These are phyloP conservation scores for Cordyceps tenuipes DNA, from an alignment of 2,329 filamentous ascomycete genomes.

Conservation along the genomic window DNA sequence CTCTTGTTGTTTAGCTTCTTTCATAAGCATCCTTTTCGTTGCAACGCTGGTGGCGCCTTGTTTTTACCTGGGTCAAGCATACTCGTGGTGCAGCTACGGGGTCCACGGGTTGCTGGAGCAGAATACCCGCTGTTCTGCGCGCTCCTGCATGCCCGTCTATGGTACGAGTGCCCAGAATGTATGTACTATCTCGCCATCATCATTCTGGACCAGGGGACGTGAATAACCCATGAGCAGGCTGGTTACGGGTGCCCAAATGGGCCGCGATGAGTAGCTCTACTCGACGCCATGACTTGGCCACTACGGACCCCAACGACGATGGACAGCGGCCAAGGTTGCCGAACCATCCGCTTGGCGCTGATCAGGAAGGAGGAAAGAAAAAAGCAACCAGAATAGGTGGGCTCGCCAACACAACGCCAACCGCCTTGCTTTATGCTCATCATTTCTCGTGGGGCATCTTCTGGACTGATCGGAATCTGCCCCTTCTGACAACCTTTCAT, in stretches of 20 bases:
- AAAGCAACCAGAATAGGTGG: background rate
- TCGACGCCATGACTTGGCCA: background rate
- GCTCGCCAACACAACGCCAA: background rate
- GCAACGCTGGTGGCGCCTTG: conserved; percentile 4
- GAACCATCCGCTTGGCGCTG: background rate
- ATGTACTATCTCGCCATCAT: background rate
- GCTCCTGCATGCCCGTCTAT: background rate
- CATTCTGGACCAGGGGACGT: background rate
- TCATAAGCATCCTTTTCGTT: conserved; percentile 11
- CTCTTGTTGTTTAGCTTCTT: conserved; percentile 10
- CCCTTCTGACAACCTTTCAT: background rate
- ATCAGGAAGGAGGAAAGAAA: background rate
- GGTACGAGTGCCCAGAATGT: background rate
- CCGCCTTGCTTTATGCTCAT: background rate
- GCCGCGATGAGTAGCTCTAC: background rate
- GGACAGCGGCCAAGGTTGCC: conserved; percentile 2
- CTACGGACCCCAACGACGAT: background rate
- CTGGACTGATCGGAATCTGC: conserved; percentile 7
- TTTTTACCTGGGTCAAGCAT: background rate
- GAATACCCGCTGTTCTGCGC: conserved; percentile 2
- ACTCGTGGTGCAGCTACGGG: background rate
- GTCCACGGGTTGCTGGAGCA: conserved; percentile 1
- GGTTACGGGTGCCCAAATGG: background rate
- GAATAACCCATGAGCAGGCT: background rate
- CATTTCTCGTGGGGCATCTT: background rate